Conservation (phyloP, 106 monocot species). For the Agapanthus africanus region DNA sequence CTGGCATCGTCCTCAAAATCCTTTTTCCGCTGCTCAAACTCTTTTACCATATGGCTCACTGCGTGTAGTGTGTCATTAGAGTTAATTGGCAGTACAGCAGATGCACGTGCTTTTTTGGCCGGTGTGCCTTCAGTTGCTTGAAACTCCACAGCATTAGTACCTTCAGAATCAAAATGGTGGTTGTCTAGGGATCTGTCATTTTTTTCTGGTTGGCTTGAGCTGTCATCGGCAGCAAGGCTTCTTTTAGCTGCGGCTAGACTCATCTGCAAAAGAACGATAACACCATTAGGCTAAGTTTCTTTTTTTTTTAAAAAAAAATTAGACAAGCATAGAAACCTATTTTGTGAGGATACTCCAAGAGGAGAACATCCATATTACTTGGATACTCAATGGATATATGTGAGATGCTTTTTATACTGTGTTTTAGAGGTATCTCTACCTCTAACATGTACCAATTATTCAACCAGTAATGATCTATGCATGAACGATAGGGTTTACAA, state of each 20-base stretch:
- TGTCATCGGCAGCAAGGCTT: constrained; percentile 44
- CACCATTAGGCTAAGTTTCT: too few relatives aligned
- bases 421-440: too few relatives aligned
- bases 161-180: constrained; percentile 47
- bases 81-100: constrained; percentile 10
- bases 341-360: neutral
- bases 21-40: constrained; percentile 55
- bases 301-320: too few relatives aligned
- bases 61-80: constrained; percentile 15
- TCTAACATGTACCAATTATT: too few relatives aligned
- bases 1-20: constrained; percentile 54
- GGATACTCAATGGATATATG: too few relatives aligned
- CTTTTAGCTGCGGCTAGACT: constrained; percentile 74
- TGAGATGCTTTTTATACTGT: neutral
- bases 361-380: neutral
- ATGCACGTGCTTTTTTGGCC: constrained; percentile 16
- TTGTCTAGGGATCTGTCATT: constrained; percentile 21
- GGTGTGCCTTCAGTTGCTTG: constrained; percentile 38
- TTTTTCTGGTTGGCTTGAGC: constrained; percentile 12
- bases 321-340: neutral
- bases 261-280: constrained; percentile 27
- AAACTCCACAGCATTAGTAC: constrained; percentile 14
- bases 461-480: too few relatives aligned
- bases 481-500: neutral
- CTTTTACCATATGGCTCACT: constrained; percentile 47